phyloP scores from a whole-genome alignment of 2,329 filamentous ascomycete species.

The Aspergillus piperis region DNA sequence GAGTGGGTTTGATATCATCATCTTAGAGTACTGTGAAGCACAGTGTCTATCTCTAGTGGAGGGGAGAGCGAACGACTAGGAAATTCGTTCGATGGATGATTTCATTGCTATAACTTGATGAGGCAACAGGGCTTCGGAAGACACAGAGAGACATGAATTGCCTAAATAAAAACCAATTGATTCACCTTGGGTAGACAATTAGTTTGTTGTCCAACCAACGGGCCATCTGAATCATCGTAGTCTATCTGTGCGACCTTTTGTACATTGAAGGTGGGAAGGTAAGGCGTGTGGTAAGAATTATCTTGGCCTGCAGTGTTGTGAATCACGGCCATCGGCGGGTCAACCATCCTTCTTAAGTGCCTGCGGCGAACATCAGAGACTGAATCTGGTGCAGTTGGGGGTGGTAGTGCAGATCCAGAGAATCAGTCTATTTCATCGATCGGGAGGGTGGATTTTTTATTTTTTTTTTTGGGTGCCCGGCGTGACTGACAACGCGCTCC shows the following conservation, averaged over 20 bases:
- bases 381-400: not conserved
- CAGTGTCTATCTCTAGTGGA: not conserved
- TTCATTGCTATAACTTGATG: not conserved
- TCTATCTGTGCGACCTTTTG: slow-evolving; percentile 6
- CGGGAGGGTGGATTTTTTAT: not conserved
- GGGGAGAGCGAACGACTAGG: not conserved
- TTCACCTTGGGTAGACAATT: slow-evolving; percentile 6
- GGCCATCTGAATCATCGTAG: not conserved
- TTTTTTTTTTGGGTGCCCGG: not conserved
- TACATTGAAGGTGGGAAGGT: not conserved
- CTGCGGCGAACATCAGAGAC: not conserved
- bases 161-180: not conserved
- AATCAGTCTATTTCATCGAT: not conserved
- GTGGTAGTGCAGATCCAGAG: not conserved
- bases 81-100: not conserved
- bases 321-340: not conserved
- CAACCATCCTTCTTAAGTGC: not conserved
- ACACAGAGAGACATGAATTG: not conserved
- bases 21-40: not conserved
- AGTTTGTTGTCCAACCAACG: slow-evolving; percentile 3
- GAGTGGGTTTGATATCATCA: not conserved
- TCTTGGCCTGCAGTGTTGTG: not conserved
- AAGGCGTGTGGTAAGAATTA: slow-evolving; percentile 1
- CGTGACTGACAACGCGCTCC: not conserved
- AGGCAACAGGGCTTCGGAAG: not conserved